Evolutionary conservation across 2,329 filamentous ascomycete species (phyloP), one percentile per base, ranked within the genome.

Genomic region (Simplicillium sp.): DNA sequence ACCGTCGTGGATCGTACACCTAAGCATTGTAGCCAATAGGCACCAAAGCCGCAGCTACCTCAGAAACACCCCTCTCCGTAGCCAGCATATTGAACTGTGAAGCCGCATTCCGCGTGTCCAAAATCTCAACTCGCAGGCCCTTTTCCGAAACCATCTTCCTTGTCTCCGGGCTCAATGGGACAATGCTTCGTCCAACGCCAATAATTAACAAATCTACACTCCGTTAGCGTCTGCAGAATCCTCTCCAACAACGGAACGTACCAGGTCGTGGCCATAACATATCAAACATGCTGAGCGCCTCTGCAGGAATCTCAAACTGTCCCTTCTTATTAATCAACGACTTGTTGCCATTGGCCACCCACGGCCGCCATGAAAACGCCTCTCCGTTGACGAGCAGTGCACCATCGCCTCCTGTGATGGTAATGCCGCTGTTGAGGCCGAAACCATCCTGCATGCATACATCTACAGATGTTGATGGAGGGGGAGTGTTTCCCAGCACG

Each of bases 41-140:
- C 60, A 97, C 77, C 61, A 98, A 59, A 9, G 88, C 90, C 2
- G 87, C 90, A 20, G 88, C 90, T 46, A 97, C 80, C 53, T 90
- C 83, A 15, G 79, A 73, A 6, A 92, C 80, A 1, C 92, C 90
- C 39, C 92, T 71, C 66, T 98, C 92, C 14, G 88, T 97, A n/a
- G 88, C 90, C 41, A 98, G 66, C 54, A 98, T 59, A 57, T 98
- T 98, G 61, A 92, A 98, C 59, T 96, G 88, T 29, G 89, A 84
- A 1, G 90, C 87, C 8, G 92, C 92, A 62, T 97, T 97, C 47
- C 87, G 73, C 28, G 92, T 97, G 64, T 97, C 92, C 55, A 90
- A 75, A 3, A 96, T 73, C 55, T 98, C 92, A 5, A 97, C 71
- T 43, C 87, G 73, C 50, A 97, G 84, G 0, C 92, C 92, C 34